Base-by-base conservation (phyloP, 768 basidiomycete genomes). In the Mycena olivaceomarginata region DNA sequence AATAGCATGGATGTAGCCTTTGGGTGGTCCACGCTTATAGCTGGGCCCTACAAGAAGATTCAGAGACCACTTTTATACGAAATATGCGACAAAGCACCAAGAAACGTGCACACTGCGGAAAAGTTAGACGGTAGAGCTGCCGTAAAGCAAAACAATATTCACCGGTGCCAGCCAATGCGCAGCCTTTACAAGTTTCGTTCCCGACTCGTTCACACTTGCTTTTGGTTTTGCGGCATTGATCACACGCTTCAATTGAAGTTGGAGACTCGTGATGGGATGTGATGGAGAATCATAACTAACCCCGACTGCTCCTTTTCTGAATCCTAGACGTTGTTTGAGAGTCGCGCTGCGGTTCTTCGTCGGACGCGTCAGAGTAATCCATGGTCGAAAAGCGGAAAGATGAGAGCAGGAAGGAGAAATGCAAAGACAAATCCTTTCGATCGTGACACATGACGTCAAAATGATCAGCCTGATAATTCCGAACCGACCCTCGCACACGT, bases 1-100 rank as follows among this genome's bases (percentile, higher is more conserved):
- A 67, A 98, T 97, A 51, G 96, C 96, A 83, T 97, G 95, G 66
- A 98, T 97, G 83, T 98, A 98, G 22, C 97, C 97, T 82, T 96
- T 96, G 8, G 95, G 95, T 12, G 95, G 95, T 12, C 96, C 96
- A 11, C 96, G 93, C 82, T 94, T 95, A 83, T 94, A 94, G 81
- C 93, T 95, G 0, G 94, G 94, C 60, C 93, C 95, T 95, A 41
- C 67, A 72, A 56, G 31, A 20, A 40, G 15, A 62, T 48, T 57
- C 22, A 48, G 69, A n/a, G 40, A 45, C 67, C 72, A 70, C 51
- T 59, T 43, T 20, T 22, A 63, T 67, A 71, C 31, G 40, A 45
- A 66, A 63, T 37, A 63, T 16, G 56, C 40, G 41, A 73, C 39
- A 16, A 31, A 15, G 65, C 20, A 92, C 92, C 92, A 80, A 93